Percentiles rank a stretch among this genome's conserved stretches.
phyloP scores from a whole-genome alignment of 2,329 filamentous ascomycete genomes.

The Fusarium cyanostomum region DNA sequence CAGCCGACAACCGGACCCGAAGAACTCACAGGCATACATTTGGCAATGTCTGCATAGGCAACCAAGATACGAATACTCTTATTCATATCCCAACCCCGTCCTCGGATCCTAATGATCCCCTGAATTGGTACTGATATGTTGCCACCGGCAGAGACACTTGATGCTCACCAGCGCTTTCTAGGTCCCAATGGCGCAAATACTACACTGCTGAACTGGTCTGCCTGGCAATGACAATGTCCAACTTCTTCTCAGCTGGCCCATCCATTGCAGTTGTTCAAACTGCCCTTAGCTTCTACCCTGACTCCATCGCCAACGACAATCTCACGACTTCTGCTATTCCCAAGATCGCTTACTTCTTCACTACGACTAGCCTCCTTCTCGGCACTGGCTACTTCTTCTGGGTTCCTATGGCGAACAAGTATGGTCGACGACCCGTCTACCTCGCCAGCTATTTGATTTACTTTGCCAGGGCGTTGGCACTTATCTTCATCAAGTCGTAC shows the following conservation, averaged over 20 bases:
- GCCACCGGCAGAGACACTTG: neutral
- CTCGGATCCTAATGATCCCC: constrained; percentile 42
- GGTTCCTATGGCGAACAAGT: constrained; percentile 58
- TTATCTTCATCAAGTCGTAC: constrained; percentile 54
- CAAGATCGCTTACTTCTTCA: constrained; percentile 63
- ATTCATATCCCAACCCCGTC: constrained; percentile 32
- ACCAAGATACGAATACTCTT: constrained; percentile 16
- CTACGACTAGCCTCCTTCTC: constrained; percentile 56
- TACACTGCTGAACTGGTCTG: constrained; percentile 62
- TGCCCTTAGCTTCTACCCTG: constrained; percentile 58
- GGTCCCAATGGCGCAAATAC: constrained; percentile 57
- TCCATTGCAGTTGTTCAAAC: constrained; percentile 60
- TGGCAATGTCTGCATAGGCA: constrained; percentile 53
- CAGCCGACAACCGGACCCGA: constrained; percentile 8
- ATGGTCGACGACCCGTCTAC: constrained; percentile 55
- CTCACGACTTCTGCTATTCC: constrained; percentile 49
- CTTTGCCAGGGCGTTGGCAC: constrained; percentile 53
- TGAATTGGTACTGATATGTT: constrained; percentile 56
- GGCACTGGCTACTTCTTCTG: constrained; percentile 54
- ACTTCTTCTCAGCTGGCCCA: constrained; percentile 66
- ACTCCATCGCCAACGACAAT: constrained; percentile 41
- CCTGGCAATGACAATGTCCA: constrained; percentile 64
- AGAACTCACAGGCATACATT: constrained; percentile 44
- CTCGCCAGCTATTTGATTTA: constrained; percentile 56
- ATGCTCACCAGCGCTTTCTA: constrained; percentile 32